These are phyloP conservation scores for Chlorella vulgaris DNA, from an alignment of 139 green algal species.

Conservation along the genomic window DNA sequence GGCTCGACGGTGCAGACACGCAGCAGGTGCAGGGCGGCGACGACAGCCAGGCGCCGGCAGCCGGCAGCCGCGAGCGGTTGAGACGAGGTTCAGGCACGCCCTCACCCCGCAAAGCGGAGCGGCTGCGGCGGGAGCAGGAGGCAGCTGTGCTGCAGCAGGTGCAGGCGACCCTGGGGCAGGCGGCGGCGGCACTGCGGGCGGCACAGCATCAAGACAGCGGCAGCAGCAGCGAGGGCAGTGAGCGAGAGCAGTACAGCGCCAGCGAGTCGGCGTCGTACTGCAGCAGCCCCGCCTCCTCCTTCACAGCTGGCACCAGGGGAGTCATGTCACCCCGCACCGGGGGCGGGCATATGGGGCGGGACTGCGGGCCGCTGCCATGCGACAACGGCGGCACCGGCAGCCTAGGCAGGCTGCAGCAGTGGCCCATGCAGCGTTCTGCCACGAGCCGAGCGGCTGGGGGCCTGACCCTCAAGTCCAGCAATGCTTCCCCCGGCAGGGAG, in stretches of 20 bases:
- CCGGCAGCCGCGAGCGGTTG: too few relatives aligned
- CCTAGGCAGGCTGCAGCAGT: not conserved
- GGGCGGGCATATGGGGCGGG: too few relatives aligned
- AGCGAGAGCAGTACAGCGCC: not conserved
- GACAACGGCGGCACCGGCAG: not conserved
- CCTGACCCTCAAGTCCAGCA: not conserved
- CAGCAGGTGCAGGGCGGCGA: too few relatives aligned
- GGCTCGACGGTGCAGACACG: not conserved
- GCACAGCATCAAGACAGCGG: not conserved
- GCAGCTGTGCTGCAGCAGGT: not conserved
- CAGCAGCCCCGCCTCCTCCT: slow-evolving; percentile 15
- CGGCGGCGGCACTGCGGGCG: not conserved
- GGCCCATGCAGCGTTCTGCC: not conserved
- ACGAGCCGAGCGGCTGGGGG: not conserved
- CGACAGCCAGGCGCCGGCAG: too few relatives aligned
- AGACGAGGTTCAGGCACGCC: not conserved
- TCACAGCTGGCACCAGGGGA: slow-evolving; percentile 4
- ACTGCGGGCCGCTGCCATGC: not conserved
- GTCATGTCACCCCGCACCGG: too few relatives aligned
- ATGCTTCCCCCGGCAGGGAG: not conserved
- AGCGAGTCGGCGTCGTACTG: not conserved
- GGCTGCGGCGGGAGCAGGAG: slow-evolving; percentile 2
- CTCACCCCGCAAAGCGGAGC: not conserved
- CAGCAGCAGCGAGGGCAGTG: not conserved
- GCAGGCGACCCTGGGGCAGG: too few relatives aligned